phyloP scores from a whole-genome alignment of 2,329 filamentous ascomycete species.

The Trichoderma koningiopsis region DNA sequence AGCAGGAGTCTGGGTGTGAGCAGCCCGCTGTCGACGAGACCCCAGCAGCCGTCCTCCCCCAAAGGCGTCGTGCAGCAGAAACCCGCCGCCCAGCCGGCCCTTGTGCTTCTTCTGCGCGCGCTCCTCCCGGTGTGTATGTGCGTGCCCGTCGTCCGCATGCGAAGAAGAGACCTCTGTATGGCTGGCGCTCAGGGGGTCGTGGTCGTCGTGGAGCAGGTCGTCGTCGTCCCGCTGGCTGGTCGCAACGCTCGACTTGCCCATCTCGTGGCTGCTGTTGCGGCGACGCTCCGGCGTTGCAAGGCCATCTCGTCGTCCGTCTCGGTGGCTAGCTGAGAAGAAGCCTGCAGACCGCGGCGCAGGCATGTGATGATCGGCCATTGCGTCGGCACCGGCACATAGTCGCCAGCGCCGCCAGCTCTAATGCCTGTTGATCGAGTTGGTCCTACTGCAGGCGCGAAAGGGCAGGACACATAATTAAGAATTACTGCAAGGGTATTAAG shows the following conservation, averaged over 20 bases:
- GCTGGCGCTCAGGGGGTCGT: constrained; percentile 10
- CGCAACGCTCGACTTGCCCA: constrained; percentile 48
- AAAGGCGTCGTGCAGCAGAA: constrained; percentile 52
- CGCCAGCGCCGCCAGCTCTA: constrained; percentile 2
- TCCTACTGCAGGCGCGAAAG: not conserved
- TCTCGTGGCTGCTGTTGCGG: constrained; percentile 42
- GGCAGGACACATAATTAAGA: not conserved
- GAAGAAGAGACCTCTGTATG: constrained; percentile 3
- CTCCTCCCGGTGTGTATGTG: constrained; percentile 32
- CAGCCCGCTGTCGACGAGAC: constrained; percentile 32
- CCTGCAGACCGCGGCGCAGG: constrained; percentile 27
- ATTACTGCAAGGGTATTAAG: not conserved
- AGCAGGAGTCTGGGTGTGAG: not conserved
- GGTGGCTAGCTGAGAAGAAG: constrained; percentile 13
- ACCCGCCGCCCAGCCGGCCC: constrained; percentile 51
- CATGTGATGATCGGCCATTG: constrained; percentile 31
- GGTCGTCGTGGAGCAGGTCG: constrained; percentile 23
- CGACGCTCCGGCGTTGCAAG: constrained; percentile 26
- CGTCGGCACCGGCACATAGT: constrained; percentile 29
- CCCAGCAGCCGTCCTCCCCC: constrained; percentile 38
- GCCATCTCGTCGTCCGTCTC: constrained; percentile 26
- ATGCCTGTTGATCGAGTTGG: not conserved
- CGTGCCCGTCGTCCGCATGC: constrained; percentile 26
- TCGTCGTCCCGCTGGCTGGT: constrained; percentile 35
- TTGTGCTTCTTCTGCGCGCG: constrained; percentile 43